A percentile compares a stretch with the other conserved stretches of the same genome.
phyloP scores from a whole-genome alignment of 78 protist species.

The Chrysochromulina tobinii region DNA sequence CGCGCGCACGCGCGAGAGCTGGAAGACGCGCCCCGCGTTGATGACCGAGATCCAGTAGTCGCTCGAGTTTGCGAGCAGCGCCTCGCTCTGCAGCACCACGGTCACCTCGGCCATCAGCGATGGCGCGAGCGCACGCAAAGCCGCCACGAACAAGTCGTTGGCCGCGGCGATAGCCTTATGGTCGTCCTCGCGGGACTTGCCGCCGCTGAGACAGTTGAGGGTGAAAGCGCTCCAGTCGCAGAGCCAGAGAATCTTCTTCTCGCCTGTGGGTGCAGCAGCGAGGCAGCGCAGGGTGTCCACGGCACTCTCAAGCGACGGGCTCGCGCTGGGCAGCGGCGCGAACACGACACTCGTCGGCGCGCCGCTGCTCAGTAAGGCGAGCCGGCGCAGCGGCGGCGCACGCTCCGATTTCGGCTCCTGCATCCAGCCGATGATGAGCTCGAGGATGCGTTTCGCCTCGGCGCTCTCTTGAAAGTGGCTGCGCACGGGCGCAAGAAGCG shows the following conservation, averaged over 20 bases:
- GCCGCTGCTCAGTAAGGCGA: neutral
- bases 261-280: neutral
- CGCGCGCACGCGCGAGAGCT: neutral
- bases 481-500: slow-evolving; percentile 45
- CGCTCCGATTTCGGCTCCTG: neutral
- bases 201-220: slow-evolving; percentile 5
- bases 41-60: slow-evolving; percentile 41
- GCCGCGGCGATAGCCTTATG: neutral
- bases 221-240: slow-evolving; percentile 36
- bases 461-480: neutral
- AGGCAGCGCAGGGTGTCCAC: neutral
- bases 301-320: neutral
- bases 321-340: neutral
- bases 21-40: slow-evolving; percentile 17
- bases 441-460: neutral
- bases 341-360: neutral
- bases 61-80: neutral
- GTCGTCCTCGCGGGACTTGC: neutral
- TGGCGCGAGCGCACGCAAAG: neutral
- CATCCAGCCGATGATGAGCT: neutral
- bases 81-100: neutral
- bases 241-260: neutral
- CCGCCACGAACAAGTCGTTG: neutral
- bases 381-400: neutral
- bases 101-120: neutral